Conservation (phyloP, 2,329 filamentous ascomycete genomes). For the Gyromitra esculenta region DNA sequence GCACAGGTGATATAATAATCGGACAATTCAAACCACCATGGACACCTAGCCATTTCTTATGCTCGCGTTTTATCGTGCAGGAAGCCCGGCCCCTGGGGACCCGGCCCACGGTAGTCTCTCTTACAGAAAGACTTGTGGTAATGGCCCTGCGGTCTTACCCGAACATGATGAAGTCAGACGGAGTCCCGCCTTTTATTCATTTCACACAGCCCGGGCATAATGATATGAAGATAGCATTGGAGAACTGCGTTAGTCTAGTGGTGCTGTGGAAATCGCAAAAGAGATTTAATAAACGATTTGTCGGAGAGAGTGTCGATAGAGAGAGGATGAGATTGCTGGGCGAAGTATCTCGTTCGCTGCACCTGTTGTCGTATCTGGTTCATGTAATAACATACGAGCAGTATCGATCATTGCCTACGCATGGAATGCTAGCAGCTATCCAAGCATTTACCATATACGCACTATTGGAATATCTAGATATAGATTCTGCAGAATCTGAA, state of each 20-base stretch:
- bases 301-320: conserved; percentile 5
- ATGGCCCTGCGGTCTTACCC: conserved; percentile 14
- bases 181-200: conserved; percentile 20
- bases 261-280: conserved; percentile 35
- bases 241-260: conserved; percentile 14
- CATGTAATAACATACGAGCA: background rate
- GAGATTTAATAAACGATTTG: conserved; percentile 16
- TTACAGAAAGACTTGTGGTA: conserved; percentile 12
- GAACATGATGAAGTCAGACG: conserved; percentile 25
- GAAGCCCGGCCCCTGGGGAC: background rate
- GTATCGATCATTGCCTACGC: conserved; percentile 19
- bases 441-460: conserved; percentile 21
- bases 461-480: conserved; percentile 17
- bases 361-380: background rate
- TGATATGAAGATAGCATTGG: conserved; percentile 16
- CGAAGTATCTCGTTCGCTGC: conserved; percentile 16
- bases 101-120: background rate
- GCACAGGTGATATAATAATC: background rate
- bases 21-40: background rate
- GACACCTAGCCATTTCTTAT: conserved; percentile 13
- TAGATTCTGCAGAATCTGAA: background rate
- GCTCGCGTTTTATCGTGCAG: background rate
- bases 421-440: conserved; percentile 13
- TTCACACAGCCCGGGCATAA: background rate
- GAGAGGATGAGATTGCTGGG: background rate